These are phyloP conservation scores for Thelonectria discophora DNA, from an alignment of 2,329 filamentous ascomycete species.

Conservation along the genomic window DNA sequence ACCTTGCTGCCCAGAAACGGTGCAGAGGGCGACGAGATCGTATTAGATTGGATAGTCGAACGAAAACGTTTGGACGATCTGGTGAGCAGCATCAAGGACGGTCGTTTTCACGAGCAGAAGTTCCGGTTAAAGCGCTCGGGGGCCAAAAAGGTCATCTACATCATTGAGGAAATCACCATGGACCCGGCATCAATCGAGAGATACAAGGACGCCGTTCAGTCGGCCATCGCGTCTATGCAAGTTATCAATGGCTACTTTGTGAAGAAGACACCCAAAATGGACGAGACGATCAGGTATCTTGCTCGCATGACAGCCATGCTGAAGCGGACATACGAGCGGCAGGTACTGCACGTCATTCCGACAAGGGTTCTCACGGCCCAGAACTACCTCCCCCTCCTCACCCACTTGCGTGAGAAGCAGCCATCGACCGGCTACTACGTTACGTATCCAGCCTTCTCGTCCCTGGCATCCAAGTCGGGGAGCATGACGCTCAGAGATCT, in stretches of 20 bases:
- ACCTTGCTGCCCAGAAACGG: slow-evolving; percentile 64
- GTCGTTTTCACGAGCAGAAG: slow-evolving; percentile 85
- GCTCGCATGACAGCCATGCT: slow-evolving; percentile 75
- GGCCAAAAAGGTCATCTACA: slow-evolving; percentile 79
- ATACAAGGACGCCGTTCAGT: slow-evolving; percentile 73
- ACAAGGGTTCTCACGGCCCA: slow-evolving; percentile 68
- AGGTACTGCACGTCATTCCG: slow-evolving; percentile 70
- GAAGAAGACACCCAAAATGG: slow-evolving; percentile 77
- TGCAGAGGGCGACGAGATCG: slow-evolving; percentile 72
- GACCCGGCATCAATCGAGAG: slow-evolving; percentile 61
- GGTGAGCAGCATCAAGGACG: slow-evolving; percentile 82
- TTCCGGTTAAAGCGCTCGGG: slow-evolving; percentile 78
- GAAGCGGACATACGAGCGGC: slow-evolving; percentile 69
- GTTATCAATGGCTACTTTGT: slow-evolving; percentile 83
- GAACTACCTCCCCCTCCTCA: slow-evolving; percentile 72
- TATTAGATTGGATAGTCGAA: slow-evolving; percentile 83
- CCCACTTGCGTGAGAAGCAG: slow-evolving; percentile 64
- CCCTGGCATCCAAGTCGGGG: slow-evolving; percentile 78
- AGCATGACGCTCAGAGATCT: slow-evolving; percentile 77
- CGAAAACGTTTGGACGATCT: slow-evolving; percentile 83
- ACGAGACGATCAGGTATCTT: slow-evolving; percentile 81
- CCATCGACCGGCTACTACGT: slow-evolving; percentile 65
- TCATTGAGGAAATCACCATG: slow-evolving; percentile 77
- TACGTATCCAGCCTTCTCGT: slow-evolving; percentile 76
- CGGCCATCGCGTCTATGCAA: slow-evolving; percentile 79